A percentile compares a stretch with the other conserved stretches of the same genome.
These are phyloP conservation scores for Daldinia eschscholtzii DNA, from an alignment of 2,329 filamentous ascomycete genomes.

Conservation along the genomic window DNA sequence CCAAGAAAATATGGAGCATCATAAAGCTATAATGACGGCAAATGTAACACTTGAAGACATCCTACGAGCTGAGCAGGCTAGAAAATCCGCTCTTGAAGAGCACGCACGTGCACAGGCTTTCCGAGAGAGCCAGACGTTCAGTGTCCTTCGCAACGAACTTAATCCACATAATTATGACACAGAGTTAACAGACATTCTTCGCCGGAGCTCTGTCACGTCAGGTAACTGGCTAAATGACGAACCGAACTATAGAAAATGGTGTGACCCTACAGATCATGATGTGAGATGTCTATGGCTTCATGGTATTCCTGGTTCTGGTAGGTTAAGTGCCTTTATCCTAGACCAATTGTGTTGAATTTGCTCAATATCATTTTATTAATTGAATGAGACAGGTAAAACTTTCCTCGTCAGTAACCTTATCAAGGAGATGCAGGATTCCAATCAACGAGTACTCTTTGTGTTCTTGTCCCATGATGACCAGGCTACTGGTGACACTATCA, in stretches of 20 bases:
- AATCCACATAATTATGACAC: conserved; percentile 18
- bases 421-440: conserved; percentile 14
- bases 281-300: conserved; percentile 26
- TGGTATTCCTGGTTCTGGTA: conserved; percentile 35
- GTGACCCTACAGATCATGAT: conserved; percentile 11
- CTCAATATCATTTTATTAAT: background rate
- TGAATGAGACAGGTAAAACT: conserved; percentile 26
- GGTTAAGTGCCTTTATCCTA: background rate
- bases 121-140: conserved; percentile 25
- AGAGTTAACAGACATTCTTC: conserved; percentile 9
- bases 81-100: conserved; percentile 24
- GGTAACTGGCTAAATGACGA: conserved; percentile 29
- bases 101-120: conserved; percentile 21
- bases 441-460: conserved; percentile 21
- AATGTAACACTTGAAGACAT: conserved; percentile 29
- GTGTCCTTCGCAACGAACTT: conserved; percentile 24
- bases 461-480: conserved; percentile 30
- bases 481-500: conserved; percentile 15
- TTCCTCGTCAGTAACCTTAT: conserved; percentile 28
- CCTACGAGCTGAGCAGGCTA: conserved; percentile 18
- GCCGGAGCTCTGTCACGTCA: conserved; percentile 17
- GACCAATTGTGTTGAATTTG: background rate
- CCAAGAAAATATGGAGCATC: conserved; percentile 31
- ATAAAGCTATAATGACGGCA: conserved; percentile 29
- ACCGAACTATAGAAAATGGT: conserved; percentile 23